These are phyloP conservation scores for Strigomonas oncopelti DNA, from an alignment of 208 protist species.

Conservation along the genomic window DNA sequence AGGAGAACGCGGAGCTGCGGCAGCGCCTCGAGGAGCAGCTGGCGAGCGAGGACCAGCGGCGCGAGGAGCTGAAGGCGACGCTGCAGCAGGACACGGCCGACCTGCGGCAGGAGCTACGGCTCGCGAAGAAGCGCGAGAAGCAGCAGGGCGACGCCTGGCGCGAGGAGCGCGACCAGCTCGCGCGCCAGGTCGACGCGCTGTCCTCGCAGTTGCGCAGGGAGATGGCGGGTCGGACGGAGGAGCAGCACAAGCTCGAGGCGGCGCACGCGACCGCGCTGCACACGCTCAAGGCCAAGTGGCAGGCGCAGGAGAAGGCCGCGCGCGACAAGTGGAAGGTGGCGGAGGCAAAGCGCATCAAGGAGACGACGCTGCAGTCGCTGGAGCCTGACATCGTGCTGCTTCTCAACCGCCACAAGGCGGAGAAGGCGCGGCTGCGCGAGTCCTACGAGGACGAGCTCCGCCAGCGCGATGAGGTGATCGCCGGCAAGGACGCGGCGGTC, in stretches of 20 bases:
- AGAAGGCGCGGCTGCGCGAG: constrained; percentile 85
- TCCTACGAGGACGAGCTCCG: constrained; percentile 85
- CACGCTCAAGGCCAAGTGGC: constrained; percentile 60
- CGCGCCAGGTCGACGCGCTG: constrained; percentile 48
- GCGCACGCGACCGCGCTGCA: constrained; percentile 63
- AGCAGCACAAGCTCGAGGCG: constrained; percentile 51
- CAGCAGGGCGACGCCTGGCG: constrained; percentile 31
- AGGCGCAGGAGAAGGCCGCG: constrained; percentile 72
- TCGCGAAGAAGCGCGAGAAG: constrained; percentile 29
- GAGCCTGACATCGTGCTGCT: constrained; percentile 90
- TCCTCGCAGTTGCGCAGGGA: constrained; percentile 52
- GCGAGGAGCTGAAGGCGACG: constrained; percentile 20
- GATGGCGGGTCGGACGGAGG: constrained; percentile 41
- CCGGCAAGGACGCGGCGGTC: constrained; percentile 67
- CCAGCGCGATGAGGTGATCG: constrained; percentile 74
- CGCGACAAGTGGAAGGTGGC: constrained; percentile 82
- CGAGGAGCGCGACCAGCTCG: constrained; percentile 54
- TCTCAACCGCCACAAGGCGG: constrained; percentile 88
- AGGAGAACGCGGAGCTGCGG: constrained; percentile 66
- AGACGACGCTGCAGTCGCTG: constrained; percentile 85
- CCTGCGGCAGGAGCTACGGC: constrained; percentile 26
- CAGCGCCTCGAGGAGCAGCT: constrained; percentile 34
- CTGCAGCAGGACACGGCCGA: constrained; percentile 47
- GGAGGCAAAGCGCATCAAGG: constrained; percentile 88
- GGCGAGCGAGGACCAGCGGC: constrained; percentile 30